Evolutionary conservation across 1,284 basidiomycete species (phyloP).

Genomic region (Apiotrichum akiyoshidainum): DNA sequence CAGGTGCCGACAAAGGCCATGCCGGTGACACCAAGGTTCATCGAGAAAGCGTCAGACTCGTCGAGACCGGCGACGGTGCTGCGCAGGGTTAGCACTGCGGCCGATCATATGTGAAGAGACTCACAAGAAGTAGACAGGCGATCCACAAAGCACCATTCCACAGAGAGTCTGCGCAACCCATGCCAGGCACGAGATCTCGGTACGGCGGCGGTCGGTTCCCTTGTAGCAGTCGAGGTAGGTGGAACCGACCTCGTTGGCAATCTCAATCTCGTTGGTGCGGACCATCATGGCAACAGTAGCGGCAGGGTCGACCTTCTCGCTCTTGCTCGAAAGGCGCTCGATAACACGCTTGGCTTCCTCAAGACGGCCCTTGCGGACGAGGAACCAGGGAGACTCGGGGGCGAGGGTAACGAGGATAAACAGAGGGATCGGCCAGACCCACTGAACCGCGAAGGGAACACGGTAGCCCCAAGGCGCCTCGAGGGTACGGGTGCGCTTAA

Average conservation of each 20-base stretch:
- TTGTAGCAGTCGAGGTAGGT: conserved; percentile 35
- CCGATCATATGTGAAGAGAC: too few relatives aligned
- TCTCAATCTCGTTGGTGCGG: conserved; percentile 46
- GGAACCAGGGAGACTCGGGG: conserved; percentile 41
- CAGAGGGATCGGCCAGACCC: conserved; percentile 47
- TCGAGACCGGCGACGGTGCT: conserved; percentile 19
- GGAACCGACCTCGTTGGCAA: conserved; percentile 18
- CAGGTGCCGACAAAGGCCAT: conserved; percentile 49
- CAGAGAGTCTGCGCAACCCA: conserved; percentile 26
- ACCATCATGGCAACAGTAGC: conserved; percentile 45
- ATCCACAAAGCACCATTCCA: conserved; percentile 22
- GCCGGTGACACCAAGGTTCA: conserved; percentile 46
- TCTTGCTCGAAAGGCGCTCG: conserved; percentile 21
- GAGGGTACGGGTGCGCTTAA: background rate
- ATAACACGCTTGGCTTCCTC: conserved; percentile 29
- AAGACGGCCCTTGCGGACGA: conserved; percentile 30
- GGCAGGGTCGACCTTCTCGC: conserved; percentile 23
- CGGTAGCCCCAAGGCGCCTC: conserved; percentile 37
- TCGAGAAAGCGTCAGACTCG: conserved; percentile 18
- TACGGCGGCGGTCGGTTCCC: conserved; percentile 23
- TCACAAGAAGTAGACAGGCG: background rate
- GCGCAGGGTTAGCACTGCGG: too few relatives aligned
- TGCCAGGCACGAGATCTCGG: conserved; percentile 16
- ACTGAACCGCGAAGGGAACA: conserved; percentile 51
- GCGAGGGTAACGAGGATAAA: conserved; percentile 15